Base-by-base conservation (phyloP, 306 rosid species). In the Cucurbita argyrosperma region DNA sequence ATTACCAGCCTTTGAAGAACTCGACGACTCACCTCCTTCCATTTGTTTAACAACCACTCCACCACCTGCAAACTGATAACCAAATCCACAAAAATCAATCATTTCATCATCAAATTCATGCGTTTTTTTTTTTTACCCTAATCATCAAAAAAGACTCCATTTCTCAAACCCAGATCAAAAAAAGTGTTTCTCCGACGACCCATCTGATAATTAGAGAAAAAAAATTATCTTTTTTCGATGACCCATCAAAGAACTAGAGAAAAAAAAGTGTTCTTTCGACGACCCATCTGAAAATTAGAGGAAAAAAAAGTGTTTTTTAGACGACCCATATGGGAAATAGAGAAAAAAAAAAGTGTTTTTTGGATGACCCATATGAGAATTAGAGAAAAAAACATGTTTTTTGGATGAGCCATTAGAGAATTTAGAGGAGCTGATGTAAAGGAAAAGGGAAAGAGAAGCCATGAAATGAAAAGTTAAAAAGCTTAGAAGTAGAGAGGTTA, bases 31-130 rank as follows among this genome's bases (percentile, higher is more conserved):
- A 5, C 39, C 38, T 5, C 57, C 57, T 72, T 88, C 90, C 90
- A 79, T 58, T 16, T 77, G 49, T 67, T 79, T 74, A 64, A 79
- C 82, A 73, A 56, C 82, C 52, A 66, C 71, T 79, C 82, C 82
- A 66, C 60, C 61, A 42, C 78, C 71, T 74, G 59, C 62, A 74
- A 64, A 43, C 72, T 67, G 72, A 19, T 43, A 21, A 11, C 54
- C 53, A 66, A 66, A 66, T 11, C 18, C 52, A 39, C 52, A 65
- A 5, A 37, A 35, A 15, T 14, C 46, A 42, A 42, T 7, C 46
- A 42, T 6, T 42, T 42, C 8, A 42, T 42, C 46, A 42, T 42
- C 46, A 42, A 42, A 42, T 42, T 45, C 49, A 30, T 30, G 35
- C 35, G 35, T 30, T 30, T 30, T 30, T n/a, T n/a, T 23, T 30